These are phyloP conservation scores for Vigna trinervia DNA, from an alignment of 306 rosid genomes.

Conservation along the genomic window DNA sequence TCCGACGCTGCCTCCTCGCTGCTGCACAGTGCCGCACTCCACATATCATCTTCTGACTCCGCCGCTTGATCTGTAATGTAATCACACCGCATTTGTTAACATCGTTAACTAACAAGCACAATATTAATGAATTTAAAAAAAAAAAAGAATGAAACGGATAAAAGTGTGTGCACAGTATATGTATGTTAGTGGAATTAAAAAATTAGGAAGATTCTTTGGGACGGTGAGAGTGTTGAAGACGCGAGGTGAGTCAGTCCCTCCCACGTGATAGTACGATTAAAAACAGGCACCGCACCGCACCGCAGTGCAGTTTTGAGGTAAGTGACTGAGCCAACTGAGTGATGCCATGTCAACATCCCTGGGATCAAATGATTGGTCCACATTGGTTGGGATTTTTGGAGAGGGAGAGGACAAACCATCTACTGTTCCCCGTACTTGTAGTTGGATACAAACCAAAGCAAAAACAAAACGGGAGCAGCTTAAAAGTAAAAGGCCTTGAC, in stretches of 20 bases:
- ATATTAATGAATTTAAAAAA: neutral
- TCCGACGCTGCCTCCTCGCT: constrained; percentile 51
- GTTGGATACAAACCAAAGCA: neutral
- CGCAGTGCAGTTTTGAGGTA: constrained; percentile 29
- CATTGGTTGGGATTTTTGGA: constrained; percentile 30
- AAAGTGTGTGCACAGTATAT: neutral
- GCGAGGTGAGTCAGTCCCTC: constrained; percentile 27
- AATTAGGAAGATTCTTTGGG: constrained; percentile 6
- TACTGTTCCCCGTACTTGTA: constrained; percentile 6
- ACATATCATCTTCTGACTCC: constrained; percentile 74
- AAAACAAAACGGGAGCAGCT: neutral
- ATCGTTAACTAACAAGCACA: neutral
- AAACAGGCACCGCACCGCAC: constrained; percentile 26
- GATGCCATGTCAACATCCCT: constrained; percentile 33
- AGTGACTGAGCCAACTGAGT: constrained; percentile 36
- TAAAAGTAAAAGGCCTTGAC: neutral
- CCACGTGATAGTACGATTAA: constrained; percentile 46
- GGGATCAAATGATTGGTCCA: constrained; percentile 46
- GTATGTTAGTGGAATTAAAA: neutral
- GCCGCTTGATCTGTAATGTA: constrained; percentile 58
- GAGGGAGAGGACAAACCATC: constrained; percentile 20
- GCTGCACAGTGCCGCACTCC: constrained; percentile 57
- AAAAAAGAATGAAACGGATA: neutral
- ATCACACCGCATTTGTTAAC: neutral
- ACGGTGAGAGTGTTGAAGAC: constrained; percentile 5